phyloP scores from a whole-genome alignment of 768 basidiomycete species.

The Tulasnella calospora region DNA sequence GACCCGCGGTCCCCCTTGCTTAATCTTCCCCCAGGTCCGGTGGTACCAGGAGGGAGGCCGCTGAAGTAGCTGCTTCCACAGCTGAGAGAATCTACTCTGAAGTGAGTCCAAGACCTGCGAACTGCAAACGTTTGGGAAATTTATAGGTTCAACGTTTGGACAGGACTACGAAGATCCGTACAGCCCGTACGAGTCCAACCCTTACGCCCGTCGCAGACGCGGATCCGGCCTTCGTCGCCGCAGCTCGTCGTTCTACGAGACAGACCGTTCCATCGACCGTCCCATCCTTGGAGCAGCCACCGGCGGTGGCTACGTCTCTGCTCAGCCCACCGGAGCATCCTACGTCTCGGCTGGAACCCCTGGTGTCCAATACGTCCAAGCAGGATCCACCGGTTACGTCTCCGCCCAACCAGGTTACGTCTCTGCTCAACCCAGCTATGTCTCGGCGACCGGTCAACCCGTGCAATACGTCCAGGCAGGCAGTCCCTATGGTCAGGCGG shows the following conservation, averaged over 20 bases:
- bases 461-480: constrained; percentile 22
- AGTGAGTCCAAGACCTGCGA: constrained; percentile 5
- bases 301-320: constrained; percentile 7
- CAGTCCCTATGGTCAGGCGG: neutral
- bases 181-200: constrained; percentile 5
- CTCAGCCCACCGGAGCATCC: constrained; percentile 20
- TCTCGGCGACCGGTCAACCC: constrained; percentile 14
- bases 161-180: constrained; percentile 22
- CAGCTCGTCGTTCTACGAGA: constrained; percentile 10
- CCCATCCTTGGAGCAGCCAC: neutral
- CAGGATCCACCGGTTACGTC: neutral
- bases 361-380: constrained; percentile 9
- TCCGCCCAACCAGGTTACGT: neutral
- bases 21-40: constrained; percentile 36
- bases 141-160: neutral
- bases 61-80: constrained; percentile 64
- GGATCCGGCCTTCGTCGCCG: constrained; percentile 11
- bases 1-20: neutral
- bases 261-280: neutral
- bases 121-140: neutral
- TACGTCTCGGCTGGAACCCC: constrained; percentile 3
- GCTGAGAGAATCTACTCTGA: constrained; percentile 51
- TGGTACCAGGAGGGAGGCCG: constrained; percentile 48
- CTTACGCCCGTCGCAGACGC: neutral
- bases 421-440: neutral